A percentile compares a stretch with the other conserved stretches of the same genome.
Conservation (phyloP, 352 stramenopile species). For the Thraustochytrium aureum region DNA sequence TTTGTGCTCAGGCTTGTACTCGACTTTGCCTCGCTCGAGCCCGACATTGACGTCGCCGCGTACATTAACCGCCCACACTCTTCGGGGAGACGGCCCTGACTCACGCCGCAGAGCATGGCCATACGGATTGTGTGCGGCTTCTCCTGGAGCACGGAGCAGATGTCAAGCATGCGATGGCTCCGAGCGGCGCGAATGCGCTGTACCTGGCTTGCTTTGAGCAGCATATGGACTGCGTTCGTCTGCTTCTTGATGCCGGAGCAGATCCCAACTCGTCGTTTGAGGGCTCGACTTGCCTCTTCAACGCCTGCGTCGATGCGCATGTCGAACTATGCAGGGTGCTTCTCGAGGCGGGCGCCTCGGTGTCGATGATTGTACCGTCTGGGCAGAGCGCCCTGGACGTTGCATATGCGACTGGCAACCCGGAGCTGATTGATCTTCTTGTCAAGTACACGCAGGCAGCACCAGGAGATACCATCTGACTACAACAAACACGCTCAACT, state of each 20-base stretch:
- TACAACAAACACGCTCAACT: no score
- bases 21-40: background rate
- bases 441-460: no score
- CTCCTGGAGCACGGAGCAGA: conserved; percentile 15
- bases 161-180: background rate
- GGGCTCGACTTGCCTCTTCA: conserved; percentile 38
- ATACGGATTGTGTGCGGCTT: conserved; percentile 4
- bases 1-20: background rate
- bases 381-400: no score
- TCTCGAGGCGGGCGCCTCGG: conserved; percentile 1
- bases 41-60: background rate
- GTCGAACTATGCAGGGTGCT: conserved; percentile 28
- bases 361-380: no score
- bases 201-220: conserved; percentile 43
- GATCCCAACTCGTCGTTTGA: conserved; percentile 31
- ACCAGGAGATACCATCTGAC: no score
- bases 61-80: background rate
- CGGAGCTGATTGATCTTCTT: no score
- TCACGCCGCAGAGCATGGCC: background rate
- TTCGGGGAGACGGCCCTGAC: conserved; percentile 32
- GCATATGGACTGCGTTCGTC: conserved; percentile 12
- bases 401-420: no score
- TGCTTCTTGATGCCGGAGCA: conserved; percentile 20
- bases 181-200: background rate
- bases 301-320: conserved; percentile 23